A percentile compares a stretch with the other conserved stretches of the same genome.
Evolutionary conservation across 495 filamentous ascomycete species (phyloP).

Genomic region (Cercophora scortea): DNA sequence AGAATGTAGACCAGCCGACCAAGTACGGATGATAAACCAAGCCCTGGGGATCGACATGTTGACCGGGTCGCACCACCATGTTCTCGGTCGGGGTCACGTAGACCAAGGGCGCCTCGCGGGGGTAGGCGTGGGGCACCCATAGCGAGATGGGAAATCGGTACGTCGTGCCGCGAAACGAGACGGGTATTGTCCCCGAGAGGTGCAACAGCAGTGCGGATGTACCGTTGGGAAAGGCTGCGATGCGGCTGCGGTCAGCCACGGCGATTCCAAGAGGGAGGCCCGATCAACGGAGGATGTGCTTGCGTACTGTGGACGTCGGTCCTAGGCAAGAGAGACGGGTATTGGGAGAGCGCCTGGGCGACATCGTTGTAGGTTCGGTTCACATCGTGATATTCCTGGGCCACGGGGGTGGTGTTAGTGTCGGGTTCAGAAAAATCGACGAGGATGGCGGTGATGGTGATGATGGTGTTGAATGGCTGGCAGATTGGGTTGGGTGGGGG

Average conservation of each 20-base stretch:
- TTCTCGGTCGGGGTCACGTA: constrained; percentile 84
- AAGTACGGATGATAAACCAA: constrained; percentile 94
- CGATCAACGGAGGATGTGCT: neutral
- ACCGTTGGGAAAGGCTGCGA: constrained; percentile 79
- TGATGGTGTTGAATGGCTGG: too few relatives aligned
- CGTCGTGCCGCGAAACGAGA: constrained; percentile 75
- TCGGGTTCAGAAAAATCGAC: too few relatives aligned
- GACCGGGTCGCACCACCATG: constrained; percentile 84
- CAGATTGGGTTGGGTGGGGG: too few relatives aligned
- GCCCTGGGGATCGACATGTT: constrained; percentile 92
- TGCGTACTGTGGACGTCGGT: constrained; percentile 91
- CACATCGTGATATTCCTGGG: constrained; percentile 84
- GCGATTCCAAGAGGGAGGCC: neutral
- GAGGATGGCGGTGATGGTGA: too few relatives aligned
- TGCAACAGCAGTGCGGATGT: constrained; percentile 79
- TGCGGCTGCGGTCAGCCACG: neutral
- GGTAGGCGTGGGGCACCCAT: constrained; percentile 96
- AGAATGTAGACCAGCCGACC: constrained; percentile 77
- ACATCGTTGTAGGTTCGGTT: constrained; percentile 90
- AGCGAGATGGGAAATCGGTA: constrained; percentile 88
- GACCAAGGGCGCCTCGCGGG: constrained; percentile 70
- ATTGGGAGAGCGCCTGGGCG: constrained; percentile 69
- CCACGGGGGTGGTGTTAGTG: too few relatives aligned
- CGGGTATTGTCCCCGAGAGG: constrained; percentile 79
- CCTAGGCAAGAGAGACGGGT: constrained; percentile 77